Percentiles rank a stretch among this genome's conserved stretches.
These are phyloP conservation scores for Anisodus tanguticus DNA, from an alignment of 257 asterid genomes.

Conservation along the genomic window DNA sequence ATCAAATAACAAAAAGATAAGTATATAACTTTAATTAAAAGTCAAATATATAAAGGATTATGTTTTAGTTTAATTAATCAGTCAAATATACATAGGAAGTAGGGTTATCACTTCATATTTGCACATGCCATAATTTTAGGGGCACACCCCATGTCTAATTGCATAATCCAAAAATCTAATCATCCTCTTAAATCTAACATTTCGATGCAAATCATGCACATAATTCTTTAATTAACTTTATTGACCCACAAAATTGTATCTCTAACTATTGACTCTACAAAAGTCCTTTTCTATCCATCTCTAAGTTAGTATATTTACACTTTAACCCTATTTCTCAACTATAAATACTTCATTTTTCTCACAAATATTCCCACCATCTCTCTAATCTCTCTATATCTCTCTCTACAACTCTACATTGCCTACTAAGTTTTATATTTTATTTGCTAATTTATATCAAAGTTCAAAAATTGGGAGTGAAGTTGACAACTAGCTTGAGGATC, in stretches of 20 bases:
- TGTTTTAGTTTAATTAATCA: background rate
- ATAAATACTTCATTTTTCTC: too few relatives aligned
- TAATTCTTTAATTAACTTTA: background rate
- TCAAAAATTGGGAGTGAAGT: too few relatives aligned
- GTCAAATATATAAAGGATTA: background rate
- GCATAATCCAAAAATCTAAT: background rate
- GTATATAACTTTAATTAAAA: background rate
- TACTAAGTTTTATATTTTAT: too few relatives aligned
- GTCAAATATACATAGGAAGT: background rate
- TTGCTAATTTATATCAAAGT: too few relatives aligned
- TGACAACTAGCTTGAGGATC: too few relatives aligned
- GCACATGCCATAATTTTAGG: background rate
- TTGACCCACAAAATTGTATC: background rate
- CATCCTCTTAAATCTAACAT: background rate
- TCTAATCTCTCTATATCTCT: too few relatives aligned
- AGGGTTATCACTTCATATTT: background rate
- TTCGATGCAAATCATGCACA: background rate
- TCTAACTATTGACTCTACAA: background rate
- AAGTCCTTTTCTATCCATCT: background rate
- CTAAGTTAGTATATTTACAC: background rate
- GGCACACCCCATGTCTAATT: background rate
- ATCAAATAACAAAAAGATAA: background rate
- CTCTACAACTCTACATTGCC: too few relatives aligned
- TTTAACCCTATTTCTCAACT: too few relatives aligned
- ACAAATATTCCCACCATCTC: too few relatives aligned